Conservation (phyloP, 2,329 filamentous ascomycete species). For the Alternaria ventricosa region DNA sequence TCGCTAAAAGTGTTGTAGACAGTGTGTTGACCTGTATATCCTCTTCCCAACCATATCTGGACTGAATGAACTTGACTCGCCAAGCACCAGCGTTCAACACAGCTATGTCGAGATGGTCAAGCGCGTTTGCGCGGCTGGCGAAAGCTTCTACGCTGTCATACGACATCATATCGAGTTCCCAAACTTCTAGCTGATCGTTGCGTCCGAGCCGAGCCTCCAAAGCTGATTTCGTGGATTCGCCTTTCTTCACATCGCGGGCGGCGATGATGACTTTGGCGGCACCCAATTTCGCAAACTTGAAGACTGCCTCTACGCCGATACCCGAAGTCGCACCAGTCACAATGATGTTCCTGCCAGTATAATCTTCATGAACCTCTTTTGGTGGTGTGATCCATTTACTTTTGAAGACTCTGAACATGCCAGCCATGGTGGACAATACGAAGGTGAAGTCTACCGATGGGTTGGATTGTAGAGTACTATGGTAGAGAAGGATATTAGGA, state of each 20-base stretch:
- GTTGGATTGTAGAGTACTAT: background rate
- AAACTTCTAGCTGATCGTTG: constrained; percentile 42
- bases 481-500: background rate
- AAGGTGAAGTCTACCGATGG: constrained; percentile 37
- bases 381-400: constrained; percentile 46
- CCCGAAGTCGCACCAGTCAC: constrained; percentile 54
- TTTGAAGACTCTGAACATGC: constrained; percentile 33
- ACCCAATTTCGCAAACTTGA: constrained; percentile 47
- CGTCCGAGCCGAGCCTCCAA: constrained; percentile 37
- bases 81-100: constrained; percentile 51
- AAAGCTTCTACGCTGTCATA: constrained; percentile 45
- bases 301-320: constrained; percentile 48
- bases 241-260: constrained; percentile 46
- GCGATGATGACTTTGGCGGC: constrained; percentile 49
- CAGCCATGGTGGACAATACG: constrained; percentile 22
- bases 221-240: constrained; percentile 39
- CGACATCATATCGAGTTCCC: constrained; percentile 47
- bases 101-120: constrained; percentile 47
- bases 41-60: constrained; percentile 48
- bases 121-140: constrained; percentile 31
- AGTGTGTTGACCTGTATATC: constrained; percentile 65
- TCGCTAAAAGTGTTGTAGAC: constrained; percentile 61
- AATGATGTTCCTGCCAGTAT: constrained; percentile 51
- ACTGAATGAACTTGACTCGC: constrained; percentile 28
- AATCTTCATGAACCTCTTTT: constrained; percentile 40